A percentile compares a stretch with the other conserved stretches of the same genome.
phyloP scores from a whole-genome alignment of 805 yeast species.

The Wickerhamomyces chambardii region DNA sequence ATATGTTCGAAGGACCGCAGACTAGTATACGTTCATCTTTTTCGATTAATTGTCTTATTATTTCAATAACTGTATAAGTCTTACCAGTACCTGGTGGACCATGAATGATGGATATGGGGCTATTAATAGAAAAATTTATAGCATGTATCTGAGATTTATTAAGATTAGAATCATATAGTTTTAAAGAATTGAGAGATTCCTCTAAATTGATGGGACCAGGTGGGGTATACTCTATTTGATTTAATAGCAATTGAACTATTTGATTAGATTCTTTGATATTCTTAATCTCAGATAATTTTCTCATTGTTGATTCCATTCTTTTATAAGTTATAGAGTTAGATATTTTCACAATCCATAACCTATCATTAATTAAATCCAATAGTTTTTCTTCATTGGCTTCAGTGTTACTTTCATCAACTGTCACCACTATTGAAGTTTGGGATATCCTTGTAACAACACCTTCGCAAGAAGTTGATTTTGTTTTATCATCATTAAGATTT shows the following conservation, averaged over 20 bases:
- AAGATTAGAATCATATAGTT: slow-evolving; percentile 34
- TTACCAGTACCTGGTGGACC: slow-evolving; percentile 82
- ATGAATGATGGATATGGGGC: slow-evolving; percentile 54
- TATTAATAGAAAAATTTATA: slow-evolving; percentile 50
- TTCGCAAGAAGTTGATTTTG: slow-evolving; percentile 25
- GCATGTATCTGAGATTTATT: slow-evolving; percentile 62
- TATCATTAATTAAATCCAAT: slow-evolving; percentile 29
- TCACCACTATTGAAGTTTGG: slow-evolving; percentile 38
- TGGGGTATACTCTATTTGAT: slow-evolving; percentile 25
- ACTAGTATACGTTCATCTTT: slow-evolving; percentile 58
- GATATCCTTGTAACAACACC: slow-evolving; percentile 61
- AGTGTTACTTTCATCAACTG: slow-evolving; percentile 45
- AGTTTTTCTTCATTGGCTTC: slow-evolving; percentile 33
- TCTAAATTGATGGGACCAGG: slow-evolving; percentile 12
- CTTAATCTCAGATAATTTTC: slow-evolving; percentile 40
- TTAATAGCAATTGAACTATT: slow-evolving; percentile 39
- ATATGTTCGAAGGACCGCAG: slow-evolving; percentile 90
- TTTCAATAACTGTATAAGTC: slow-evolving; percentile 78
- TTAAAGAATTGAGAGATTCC: slow-evolving; percentile 6
- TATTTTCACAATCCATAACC: slow-evolving; percentile 51
- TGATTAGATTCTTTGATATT: slow-evolving; percentile 25
- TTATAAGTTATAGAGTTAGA: slow-evolving; percentile 65
- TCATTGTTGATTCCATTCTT: slow-evolving; percentile 71
- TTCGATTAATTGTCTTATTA: slow-evolving; percentile 60
- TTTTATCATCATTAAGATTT: slow-evolving; percentile 13